These are phyloP conservation scores for Chlamydomonas incerta DNA, from an alignment of 139 green algal species.

Conservation along the genomic window DNA sequence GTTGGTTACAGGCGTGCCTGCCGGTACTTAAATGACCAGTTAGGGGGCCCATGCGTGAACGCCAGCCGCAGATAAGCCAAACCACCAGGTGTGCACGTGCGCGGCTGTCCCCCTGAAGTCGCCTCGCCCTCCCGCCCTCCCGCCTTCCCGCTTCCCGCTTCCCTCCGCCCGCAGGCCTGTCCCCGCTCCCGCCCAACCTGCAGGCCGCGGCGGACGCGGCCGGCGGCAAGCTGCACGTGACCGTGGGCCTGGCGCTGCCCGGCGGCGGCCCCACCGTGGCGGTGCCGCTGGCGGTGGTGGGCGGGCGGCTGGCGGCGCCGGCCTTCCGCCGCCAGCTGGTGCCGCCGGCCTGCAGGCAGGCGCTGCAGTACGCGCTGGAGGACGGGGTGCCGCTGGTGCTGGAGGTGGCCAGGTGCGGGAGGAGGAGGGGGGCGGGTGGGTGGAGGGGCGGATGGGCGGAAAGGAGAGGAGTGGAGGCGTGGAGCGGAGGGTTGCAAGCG, in stretches of 20 bases:
- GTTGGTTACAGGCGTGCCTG: no score
- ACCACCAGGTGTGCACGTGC: no score
- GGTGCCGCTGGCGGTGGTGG: neutral
- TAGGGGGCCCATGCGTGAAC: no score
- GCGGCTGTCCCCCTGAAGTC: neutral
- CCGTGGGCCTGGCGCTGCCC: constrained; percentile 23
- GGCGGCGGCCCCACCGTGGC: constrained; percentile 8
- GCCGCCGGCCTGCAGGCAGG: neutral
- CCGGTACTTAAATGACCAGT: no score
- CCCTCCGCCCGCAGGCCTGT: constrained; percentile 20
- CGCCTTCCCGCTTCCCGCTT: neutral
- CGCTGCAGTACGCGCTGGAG: constrained; percentile 43
- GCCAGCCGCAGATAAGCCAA: no score
- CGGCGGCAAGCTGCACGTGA: constrained; percentile 26
- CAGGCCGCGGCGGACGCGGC: constrained; percentile 18
- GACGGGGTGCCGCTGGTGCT: constrained; percentile 28
- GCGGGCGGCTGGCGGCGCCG: neutral
- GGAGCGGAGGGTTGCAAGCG: neutral
- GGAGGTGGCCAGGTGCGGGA: constrained; percentile 47
- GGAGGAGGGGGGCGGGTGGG: neutral
- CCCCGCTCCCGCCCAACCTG: constrained; percentile 20
- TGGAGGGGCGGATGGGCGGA: neutral
- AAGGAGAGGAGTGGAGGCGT: neutral
- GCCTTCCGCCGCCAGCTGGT: constrained; percentile 33
- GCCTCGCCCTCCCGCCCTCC: neutral